Percentiles rank a stretch among this genome's conserved stretches.
Evolutionary conservation across 2,329 filamentous ascomycete species (phyloP).

Genomic region (Myrmaecium sp.): DNA sequence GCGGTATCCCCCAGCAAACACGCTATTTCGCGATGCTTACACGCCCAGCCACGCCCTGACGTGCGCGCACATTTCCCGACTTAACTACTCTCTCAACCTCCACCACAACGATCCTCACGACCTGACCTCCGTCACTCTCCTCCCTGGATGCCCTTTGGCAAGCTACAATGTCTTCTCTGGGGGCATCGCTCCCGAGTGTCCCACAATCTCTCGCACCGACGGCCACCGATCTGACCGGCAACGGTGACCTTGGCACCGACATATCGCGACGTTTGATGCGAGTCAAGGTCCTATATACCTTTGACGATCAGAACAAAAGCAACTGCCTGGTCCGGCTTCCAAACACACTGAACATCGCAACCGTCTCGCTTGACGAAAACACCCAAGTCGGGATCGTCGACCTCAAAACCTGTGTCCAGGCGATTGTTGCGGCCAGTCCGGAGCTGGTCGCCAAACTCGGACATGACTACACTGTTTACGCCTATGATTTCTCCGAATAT

Average conservation of each 20-base stretch:
- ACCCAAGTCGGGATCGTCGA: conserved; percentile 77
- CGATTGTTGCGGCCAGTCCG: conserved; percentile 63
- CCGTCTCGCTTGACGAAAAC: conserved; percentile 61
- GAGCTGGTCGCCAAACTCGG: conserved; percentile 61
- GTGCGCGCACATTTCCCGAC: no score
- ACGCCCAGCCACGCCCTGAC: no score
- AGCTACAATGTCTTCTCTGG: no score
- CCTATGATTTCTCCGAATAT: conserved; percentile 89
- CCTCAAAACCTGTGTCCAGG: conserved; percentile 70
- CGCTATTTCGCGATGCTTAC: no score
- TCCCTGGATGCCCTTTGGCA: no score
- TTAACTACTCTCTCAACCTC: no score
- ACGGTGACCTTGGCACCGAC: conserved; percentile 12
- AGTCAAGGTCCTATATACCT: conserved; percentile 94
- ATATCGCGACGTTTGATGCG: conserved; percentile 28
- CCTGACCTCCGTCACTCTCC: no score
- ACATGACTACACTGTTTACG: conserved; percentile 89
- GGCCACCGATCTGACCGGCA: conserved; percentile 9
- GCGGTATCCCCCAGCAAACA: no score
- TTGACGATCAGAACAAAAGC: conserved; percentile 74
- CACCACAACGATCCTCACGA: no score
- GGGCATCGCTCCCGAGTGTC: conserved; percentile 7
- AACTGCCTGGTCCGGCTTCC: conserved; percentile 81
- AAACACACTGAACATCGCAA: conserved; percentile 62
- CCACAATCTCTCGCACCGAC: no score